phyloP scores from a whole-genome alignment of 2,329 filamentous ascomycete species.

The Plectosphaerella cucumerina region DNA sequence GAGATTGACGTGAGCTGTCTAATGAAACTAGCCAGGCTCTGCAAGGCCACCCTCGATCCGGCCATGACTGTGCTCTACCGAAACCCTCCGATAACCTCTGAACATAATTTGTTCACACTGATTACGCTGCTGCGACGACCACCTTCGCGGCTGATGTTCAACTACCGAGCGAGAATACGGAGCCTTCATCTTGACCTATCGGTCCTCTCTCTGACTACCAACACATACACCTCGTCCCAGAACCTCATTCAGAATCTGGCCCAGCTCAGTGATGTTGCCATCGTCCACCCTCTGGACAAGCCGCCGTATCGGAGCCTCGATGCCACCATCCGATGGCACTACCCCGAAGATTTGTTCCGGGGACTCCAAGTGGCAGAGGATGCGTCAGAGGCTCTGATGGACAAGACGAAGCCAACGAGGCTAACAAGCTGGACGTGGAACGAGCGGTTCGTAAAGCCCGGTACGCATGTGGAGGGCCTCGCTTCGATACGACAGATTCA shows the following conservation, averaged over 20 bases:
- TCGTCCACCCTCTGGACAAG: conserved; percentile 67
- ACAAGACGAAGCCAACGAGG: conserved; percentile 26
- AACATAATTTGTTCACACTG: conserved; percentile 39
- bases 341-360: conserved; percentile 61
- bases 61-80: conserved; percentile 70
- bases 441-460: conserved; percentile 41
- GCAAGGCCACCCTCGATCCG: conserved; percentile 64
- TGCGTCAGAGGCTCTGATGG: conserved; percentile 34
- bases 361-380: conserved; percentile 46
- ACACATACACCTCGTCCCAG: conserved; percentile 32
- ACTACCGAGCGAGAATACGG: conserved; percentile 69
- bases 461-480: conserved; percentile 36
- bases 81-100: conserved; percentile 56
- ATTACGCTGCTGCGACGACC: conserved; percentile 51
- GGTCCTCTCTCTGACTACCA: conserved; percentile 50
- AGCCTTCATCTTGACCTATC: conserved; percentile 68
- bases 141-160: conserved; percentile 43
- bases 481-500: conserved; percentile 51
- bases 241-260: conserved; percentile 60
- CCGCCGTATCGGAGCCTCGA: conserved; percentile 60
- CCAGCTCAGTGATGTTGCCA: conserved; percentile 63
- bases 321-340: conserved; percentile 61
- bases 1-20: conserved; percentile 58
- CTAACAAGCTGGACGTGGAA: conserved; percentile 60
- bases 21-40: conserved; percentile 56